These are phyloP conservation scores for Talaromyces sp. DNA, from an alignment of 2,329 filamentous ascomycete species.

Conservation along the genomic window DNA sequence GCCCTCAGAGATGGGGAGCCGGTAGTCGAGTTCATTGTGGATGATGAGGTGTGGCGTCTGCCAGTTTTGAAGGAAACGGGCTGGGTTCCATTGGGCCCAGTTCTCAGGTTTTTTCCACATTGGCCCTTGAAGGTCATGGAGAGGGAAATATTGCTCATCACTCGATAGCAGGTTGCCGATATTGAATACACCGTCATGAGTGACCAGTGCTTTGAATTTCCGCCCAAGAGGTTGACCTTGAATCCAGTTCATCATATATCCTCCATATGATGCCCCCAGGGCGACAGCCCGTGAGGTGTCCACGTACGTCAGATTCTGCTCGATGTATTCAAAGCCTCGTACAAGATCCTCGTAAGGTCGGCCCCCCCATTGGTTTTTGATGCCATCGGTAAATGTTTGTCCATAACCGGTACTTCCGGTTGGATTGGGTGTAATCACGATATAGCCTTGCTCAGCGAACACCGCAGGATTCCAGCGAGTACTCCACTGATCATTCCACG, in stretches of 20 bases:
- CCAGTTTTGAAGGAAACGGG: conserved; percentile 68
- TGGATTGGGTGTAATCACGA: conserved; percentile 62
- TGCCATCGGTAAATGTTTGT: conserved; percentile 55
- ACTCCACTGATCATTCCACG: conserved; percentile 59
- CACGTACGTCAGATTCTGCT: conserved; percentile 54
- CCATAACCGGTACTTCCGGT: conserved; percentile 63
- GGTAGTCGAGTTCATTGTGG: conserved; percentile 87
- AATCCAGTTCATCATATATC: conserved; percentile 64
- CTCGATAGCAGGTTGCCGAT: conserved; percentile 48
- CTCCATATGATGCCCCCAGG: conserved; percentile 59
- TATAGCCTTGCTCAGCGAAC: conserved; percentile 64
- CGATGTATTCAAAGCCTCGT: conserved; percentile 56
- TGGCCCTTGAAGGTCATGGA: conserved; percentile 55
- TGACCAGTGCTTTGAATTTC: conserved; percentile 61
- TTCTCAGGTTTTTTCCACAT: conserved; percentile 54
- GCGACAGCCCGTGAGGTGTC: conserved; percentile 58
- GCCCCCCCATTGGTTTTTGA: conserved; percentile 58
- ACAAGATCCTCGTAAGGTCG: conserved; percentile 59
- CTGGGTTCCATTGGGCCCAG: conserved; percentile 63
- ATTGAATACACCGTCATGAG: conserved; percentile 54
- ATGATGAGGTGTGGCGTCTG: conserved; percentile 85
- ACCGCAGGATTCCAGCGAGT: conserved; percentile 58
- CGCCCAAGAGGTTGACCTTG: conserved; percentile 57
- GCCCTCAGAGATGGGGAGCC: conserved; percentile 82
- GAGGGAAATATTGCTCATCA: conserved; percentile 60